Conservation (phyloP, 2,329 filamentous ascomycete species). For the Hymenoscyphus linearis region DNA sequence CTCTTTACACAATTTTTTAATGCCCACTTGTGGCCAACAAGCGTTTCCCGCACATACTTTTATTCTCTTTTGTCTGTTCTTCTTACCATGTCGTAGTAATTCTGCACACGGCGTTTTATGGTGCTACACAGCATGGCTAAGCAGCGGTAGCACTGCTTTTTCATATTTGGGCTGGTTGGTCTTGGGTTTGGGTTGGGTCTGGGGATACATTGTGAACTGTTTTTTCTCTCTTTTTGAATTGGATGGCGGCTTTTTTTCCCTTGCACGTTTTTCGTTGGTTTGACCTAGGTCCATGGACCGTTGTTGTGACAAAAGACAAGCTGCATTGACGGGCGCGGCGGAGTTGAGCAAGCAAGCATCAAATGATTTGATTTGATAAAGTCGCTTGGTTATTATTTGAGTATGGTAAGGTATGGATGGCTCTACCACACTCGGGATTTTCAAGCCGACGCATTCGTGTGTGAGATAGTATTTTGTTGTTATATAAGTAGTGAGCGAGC, state of each 20-base stretch:
- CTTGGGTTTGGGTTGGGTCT: neutral
- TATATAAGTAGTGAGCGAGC: too few relatives aligned
- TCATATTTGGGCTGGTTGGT: neutral
- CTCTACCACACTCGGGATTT: too few relatives aligned
- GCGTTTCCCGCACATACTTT: conserved; percentile 9
- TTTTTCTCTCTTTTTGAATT: neutral
- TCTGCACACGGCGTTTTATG: conserved; percentile 7
- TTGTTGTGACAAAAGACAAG: neutral
- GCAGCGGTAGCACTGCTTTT: neutral
- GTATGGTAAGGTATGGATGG: neutral
- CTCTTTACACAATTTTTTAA: conserved; percentile 5
- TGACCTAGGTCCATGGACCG: neutral
- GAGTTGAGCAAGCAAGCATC: neutral
- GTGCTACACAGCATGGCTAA: neutral
- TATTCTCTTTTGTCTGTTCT: conserved; percentile 21
- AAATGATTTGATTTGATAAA: neutral
- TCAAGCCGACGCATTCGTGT: too few relatives aligned
- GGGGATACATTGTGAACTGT: neutral
- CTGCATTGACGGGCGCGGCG: neutral
- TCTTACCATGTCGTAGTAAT: conserved; percentile 20
- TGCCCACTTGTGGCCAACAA: conserved; percentile 5
- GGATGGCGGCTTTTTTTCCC: neutral
- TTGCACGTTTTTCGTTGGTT: neutral
- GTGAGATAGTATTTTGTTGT: too few relatives aligned
- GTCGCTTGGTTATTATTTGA: neutral